Base-by-base conservation (phyloP, 2,329 filamentous ascomycete species). In the Dichotomopilus funicola region DNA sequence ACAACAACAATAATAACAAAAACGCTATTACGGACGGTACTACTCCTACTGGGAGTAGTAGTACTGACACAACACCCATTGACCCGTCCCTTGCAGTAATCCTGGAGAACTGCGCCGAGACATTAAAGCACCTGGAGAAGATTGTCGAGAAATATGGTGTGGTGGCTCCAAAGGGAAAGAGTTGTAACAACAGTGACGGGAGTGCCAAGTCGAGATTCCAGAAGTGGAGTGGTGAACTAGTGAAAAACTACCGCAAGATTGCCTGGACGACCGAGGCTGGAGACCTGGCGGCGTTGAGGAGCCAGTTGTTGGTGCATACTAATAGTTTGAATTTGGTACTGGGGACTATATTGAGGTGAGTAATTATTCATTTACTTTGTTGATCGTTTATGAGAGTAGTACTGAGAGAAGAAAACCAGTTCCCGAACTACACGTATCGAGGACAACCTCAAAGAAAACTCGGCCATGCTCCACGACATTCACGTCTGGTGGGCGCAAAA, bases 231-330 rank as follows among this genome's bases (percentile, higher is more conserved):
- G 53, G 55, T 19, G 59, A 57, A 2, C 42, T 67, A 6, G 31
- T 60, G 11, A 65, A 49, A 44, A 67, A 67, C 42, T 68, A 65
- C 64, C 66, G 59, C 51, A 67, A 66, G 49, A 54, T 67, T 19
- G 60, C 59, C 31, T 68, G 66, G 66, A 67, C 65, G 3, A 67
- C 62, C 2, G 65, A 67, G 45, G 62, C 60, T 6, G 66, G 65
- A 7, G 63, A 67, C 40, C 47, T 68, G 1, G 59, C 56, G 5
- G 51, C 61, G 1, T 54, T 68, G 1, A 44, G 64, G 27, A 58
- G 56, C 41, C 62, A 65, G 44, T 51, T 67, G 8, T 58, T 62
- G 59, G 45, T 62, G 1, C 62, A 66, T 10, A 64, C 60, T 1
- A 66, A 66, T 42, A 65, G 62, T 43, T 41, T 67, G 6, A 61